Conservation (phyloP, 2,329 filamentous ascomycete genomes). For the Neodidymelliopsis sp. region DNA sequence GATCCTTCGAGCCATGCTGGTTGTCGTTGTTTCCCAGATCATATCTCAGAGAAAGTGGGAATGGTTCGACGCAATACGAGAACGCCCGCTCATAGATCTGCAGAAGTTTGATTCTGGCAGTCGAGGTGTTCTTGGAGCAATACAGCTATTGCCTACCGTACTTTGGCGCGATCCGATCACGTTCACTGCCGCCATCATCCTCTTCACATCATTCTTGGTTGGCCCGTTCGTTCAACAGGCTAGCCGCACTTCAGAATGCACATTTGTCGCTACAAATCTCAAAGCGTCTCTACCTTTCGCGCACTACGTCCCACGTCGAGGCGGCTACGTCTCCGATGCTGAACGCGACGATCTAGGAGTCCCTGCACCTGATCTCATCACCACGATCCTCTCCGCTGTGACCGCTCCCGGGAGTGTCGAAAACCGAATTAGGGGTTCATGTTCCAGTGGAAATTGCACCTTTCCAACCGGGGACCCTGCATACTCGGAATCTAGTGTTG, state of each 20-base stretch:
- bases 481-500: neutral
- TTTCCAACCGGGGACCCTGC: neutral
- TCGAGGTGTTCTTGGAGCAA: neutral
- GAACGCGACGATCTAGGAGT: neutral
- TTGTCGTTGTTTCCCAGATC: neutral
- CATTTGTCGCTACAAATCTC: neutral
- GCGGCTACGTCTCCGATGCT: neutral
- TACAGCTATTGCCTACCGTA: neutral
- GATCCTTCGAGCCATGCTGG: neutral
- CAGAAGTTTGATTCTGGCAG: slow-evolving; percentile 6
- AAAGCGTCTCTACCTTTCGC: neutral
- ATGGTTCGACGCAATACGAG: neutral
- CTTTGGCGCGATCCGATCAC: neutral
- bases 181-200: neutral
- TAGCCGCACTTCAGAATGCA: slow-evolving; percentile 2
- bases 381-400: neutral
- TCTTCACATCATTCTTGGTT: neutral
- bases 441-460: slow-evolving; percentile 3
- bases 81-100: neutral
- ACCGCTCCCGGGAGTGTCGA: neutral
- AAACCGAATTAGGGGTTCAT: neutral
- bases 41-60: slow-evolving; percentile 5
- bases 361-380: neutral
- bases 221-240: slow-evolving; percentile 8
- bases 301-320: neutral